Percentiles rank a stretch among this genome's conserved stretches.
Evolutionary conservation across 1,284 basidiomycete genomes (phyloP).

Genomic region (Microbotryum scabiosae): DNA sequence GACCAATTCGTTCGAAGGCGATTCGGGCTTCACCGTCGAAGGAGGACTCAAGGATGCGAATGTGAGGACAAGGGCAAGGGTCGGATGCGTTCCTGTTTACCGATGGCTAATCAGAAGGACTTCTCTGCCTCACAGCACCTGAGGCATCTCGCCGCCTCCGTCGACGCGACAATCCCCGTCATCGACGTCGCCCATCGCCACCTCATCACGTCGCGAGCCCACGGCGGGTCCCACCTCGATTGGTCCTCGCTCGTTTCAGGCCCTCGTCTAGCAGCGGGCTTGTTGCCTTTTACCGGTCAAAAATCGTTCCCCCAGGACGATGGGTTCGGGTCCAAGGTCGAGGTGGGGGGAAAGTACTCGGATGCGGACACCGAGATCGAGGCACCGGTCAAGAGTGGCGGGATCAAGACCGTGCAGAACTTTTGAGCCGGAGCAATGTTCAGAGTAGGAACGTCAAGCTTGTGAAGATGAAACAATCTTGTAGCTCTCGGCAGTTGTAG

Average conservation of each 20-base stretch:
- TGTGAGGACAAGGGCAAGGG: slow-evolving; percentile 38
- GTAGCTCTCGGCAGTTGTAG: no score
- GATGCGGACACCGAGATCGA: no score
- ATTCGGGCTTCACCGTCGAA: slow-evolving; percentile 72
- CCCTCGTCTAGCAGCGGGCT: slow-evolving; percentile 22
- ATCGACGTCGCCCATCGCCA: slow-evolving; percentile 54
- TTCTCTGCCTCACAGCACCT: slow-evolving; percentile 38
- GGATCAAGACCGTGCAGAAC: background rate
- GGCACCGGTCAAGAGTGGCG: background rate
- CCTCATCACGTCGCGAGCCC: slow-evolving; percentile 22
- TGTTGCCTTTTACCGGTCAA: slow-evolving; percentile 24
- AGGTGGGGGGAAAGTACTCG: background rate
- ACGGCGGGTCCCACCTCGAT: slow-evolving; percentile 20
- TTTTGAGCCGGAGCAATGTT: background rate
- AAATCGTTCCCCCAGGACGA: background rate
- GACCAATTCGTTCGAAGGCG: slow-evolving; percentile 63
- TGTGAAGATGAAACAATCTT: no score
- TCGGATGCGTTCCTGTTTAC: slow-evolving; percentile 18
- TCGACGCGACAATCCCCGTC: slow-evolving; percentile 70
- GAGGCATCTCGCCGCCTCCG: slow-evolving; percentile 46
- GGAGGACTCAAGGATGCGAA: slow-evolving; percentile 76
- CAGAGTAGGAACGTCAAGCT: no score
- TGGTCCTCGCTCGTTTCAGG: slow-evolving; percentile 29
- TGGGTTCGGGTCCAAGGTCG: background rate
- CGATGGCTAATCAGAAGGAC: no score